Evolutionary conservation across 495 filamentous ascomycete genomes (phyloP), one percentile per base, ranked within the genome.

Genomic region (Pseudotulostoma volvatum): DNA sequence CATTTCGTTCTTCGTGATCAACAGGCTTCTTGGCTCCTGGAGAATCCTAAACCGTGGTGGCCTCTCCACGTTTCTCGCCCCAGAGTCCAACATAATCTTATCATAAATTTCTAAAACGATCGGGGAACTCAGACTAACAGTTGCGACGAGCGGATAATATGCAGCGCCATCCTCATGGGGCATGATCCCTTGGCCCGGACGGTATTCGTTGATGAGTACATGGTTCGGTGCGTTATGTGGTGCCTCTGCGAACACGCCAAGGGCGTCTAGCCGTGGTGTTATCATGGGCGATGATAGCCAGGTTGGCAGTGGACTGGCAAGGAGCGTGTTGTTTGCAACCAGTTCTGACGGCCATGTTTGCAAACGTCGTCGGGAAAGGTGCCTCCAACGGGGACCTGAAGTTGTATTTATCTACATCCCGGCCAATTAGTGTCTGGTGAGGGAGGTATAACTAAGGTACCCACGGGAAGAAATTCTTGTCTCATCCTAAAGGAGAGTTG

Each of bases 121-220:
- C 14, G 70, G 68, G 0, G 74, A 74, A 0, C 84, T 83, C 14
- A 97, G 61, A 55, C 81, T 88, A 35, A 97, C 77, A 3, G 90
- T 96, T 31, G 83, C 87, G 3, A 95, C 88, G 18, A 92, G 70
- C 1, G 81, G 79, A 45, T 80, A 65, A 52, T 97, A 97, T 1
- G 88, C 85, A 1, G 67, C 54, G 1, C 90, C 90, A 50, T 97
- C 90, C 59, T 97, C 87, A 51, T 97, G 90, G 38, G 87, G 75
- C 81, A 95, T 88, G 43, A 96, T 97, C 4, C 90, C 90, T 45
- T 93, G 79, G 1, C 83, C 84, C 0, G 83, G 76, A 1, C 56
- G 59, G 56, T 97, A 97, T 57, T 95, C 86, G 49, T 97, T 97
- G 31, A 96, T 71, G 13, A 97, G 67, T 34, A 90, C 81, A 63